Evolutionary conservation across 2,329 filamentous ascomycete genomes (phyloP), one percentile per base, ranked within the genome.

Genomic region (Aspergillus aculeatinus): DNA sequence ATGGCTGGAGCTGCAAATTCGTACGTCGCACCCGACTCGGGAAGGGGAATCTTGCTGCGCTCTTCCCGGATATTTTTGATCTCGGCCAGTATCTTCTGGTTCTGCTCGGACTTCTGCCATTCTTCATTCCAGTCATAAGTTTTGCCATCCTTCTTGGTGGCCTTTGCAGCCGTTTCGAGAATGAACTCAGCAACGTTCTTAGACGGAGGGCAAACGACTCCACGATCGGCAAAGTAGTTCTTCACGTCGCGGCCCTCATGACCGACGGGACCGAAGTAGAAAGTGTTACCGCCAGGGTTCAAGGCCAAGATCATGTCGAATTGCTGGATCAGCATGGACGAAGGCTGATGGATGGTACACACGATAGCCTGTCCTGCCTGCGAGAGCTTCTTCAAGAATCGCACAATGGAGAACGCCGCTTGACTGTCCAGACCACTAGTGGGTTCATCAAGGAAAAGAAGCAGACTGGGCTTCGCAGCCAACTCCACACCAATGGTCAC

Each of bases 301-400:
- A 91, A 79, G 2, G 87, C 86, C 1, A 91, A 80, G 19, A 91
- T 85, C 83, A 89, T 89, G 71, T 91, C 88, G 73, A 91, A 91
- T 68, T 90, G 83, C 68, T 90, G 83, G 59, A 90, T 87, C 2
- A 91, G 79, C 60, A 89, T 82, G 1, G 86, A 87, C 2, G 85
- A 88, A 4, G 88, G 88, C 68, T 91, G 88, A 68, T 91, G 88
- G 57, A 91, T 90, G 0, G 88, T 91, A 74, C 88, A 90, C 55
- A 91, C 79, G 63, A 91, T 89, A 7, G 88, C 88, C 68, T 90
- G 87, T 1, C 88, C 88, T 12, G 87, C 85, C 7, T 81, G 78
- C 5, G 86, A 81, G 3, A 91, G 80, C 70, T 90, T 90, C 77
- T 85, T 87, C 58, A 90, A 69, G 76, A 90, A 90, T 1, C 84